These are phyloP conservation scores for Cryptosporidium sp. DNA, from an alignment of 169 alveolate genomes.

Conservation along the genomic window DNA sequence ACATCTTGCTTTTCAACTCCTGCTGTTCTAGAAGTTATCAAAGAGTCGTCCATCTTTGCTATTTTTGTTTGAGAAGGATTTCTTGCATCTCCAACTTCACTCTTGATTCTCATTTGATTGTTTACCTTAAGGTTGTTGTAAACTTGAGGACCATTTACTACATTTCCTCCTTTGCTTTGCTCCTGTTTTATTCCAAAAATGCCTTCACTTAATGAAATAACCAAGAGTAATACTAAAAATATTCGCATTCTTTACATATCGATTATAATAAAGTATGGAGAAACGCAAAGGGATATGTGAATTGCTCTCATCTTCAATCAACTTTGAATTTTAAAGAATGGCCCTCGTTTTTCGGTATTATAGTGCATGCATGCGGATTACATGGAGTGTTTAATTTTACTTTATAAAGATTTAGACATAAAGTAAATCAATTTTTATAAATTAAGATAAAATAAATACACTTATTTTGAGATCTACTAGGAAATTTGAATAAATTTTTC, in stretches of 20 bases:
- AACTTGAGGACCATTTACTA: slow-evolving; percentile 32
- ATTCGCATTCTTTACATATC: slow-evolving; percentile 29
- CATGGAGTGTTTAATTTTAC: not conserved
- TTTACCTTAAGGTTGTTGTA: slow-evolving; percentile 50
- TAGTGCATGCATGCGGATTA: not conserved
- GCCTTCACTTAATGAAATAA: slow-evolving; percentile 1
- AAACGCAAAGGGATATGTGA: not conserved
- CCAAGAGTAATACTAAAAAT: slow-evolving; percentile 21
- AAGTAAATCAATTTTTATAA: not conserved
- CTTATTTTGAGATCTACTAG: not conserved
- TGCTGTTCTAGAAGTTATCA: not conserved
- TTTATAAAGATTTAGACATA: no score
- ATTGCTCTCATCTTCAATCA: not conserved
- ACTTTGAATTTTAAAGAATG: not conserved
- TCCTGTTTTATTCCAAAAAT: slow-evolving; percentile 8
- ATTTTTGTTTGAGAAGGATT: slow-evolving; percentile 9
- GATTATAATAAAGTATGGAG: not conserved
- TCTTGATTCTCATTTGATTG: slow-evolving; percentile 43
- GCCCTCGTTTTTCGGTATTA: not conserved
- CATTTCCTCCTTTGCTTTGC: slow-evolving; percentile 1
- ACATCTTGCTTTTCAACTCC: slow-evolving; percentile 11
- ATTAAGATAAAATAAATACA: no score
- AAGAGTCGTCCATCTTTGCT: not conserved
- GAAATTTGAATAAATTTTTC: no score
- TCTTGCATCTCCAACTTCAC: slow-evolving; percentile 31